A percentile compares a stretch with the other conserved stretches of the same genome.
Evolutionary conservation across 2,329 filamentous ascomycete genomes (phyloP).

Genomic region (Gnomoniopsis sp.): DNA sequence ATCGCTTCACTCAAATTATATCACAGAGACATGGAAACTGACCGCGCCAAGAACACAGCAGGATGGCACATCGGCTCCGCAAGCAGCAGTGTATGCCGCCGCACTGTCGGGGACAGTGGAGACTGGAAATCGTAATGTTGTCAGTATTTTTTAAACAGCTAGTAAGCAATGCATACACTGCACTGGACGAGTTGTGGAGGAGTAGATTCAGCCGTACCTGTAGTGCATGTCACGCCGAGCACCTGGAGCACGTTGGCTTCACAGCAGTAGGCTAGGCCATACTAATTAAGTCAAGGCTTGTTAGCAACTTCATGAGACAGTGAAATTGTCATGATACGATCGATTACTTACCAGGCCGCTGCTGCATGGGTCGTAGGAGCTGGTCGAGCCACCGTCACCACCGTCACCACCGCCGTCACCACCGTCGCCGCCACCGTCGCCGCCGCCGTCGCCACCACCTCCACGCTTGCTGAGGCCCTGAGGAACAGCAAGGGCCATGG

Average conservation of each 20-base stretch:
- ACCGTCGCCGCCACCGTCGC: background rate
- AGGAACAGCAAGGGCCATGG: constrained; percentile 12
- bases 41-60: constrained; percentile 4
- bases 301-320: background rate
- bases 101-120: background rate
- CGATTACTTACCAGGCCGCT: background rate
- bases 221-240: background rate
- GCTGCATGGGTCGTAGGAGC: constrained; percentile 2
- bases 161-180: background rate
- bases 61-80: background rate
- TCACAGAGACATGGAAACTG: background rate
- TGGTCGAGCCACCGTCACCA: background rate
- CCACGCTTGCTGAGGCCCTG: background rate
- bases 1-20: background rate
- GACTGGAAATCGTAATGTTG: background rate
- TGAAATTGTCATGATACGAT: background rate
- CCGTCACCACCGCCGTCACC: background rate
- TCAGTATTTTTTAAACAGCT: background rate
- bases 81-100: background rate
- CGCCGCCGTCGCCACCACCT: background rate
- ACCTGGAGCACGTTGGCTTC: background rate
- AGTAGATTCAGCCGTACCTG: background rate
- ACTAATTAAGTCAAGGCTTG: background rate
- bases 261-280: background rate
- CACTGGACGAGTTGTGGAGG: background rate